Percentiles rank a stretch among this genome's conserved stretches.
Conservation (phyloP, 768 basidiomycete species). For the Podaxis sp. region DNA sequence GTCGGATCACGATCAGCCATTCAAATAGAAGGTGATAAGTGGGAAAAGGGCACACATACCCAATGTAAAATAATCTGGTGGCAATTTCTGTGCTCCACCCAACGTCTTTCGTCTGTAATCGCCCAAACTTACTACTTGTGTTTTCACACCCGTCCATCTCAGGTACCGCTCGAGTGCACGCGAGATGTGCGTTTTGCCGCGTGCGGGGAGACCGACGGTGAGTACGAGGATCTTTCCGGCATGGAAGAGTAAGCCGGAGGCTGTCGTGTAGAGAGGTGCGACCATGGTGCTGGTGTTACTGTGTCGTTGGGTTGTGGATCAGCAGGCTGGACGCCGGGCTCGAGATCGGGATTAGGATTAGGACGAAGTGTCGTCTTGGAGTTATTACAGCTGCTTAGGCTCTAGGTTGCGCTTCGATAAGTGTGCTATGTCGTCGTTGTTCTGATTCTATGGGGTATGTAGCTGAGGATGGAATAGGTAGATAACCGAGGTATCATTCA, state of each 20-base stretch:
- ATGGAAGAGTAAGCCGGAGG: conserved; percentile 81
- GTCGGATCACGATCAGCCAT: background rate
- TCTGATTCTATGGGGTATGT: background rate
- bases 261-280: conserved; percentile 95
- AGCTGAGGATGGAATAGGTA: background rate
- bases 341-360: background rate
- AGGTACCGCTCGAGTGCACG: conserved; percentile 96
- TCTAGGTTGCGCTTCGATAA: background rate
- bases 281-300: conserved; percentile 59
- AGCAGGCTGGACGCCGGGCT: background rate
- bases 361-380: background rate
- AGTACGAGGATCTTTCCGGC: conserved; percentile 95
- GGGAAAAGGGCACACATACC: conserved; percentile 40
- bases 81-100: conserved; percentile 85
- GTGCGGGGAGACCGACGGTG: conserved; percentile 90
- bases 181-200: conserved; percentile 96
- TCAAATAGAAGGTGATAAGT: background rate
- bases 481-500: background rate
- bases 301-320: background rate
- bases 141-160: conserved; percentile 97
- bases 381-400: background rate
- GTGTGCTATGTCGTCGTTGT: background rate
- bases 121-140: conserved; percentile 90
- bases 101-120: conserved; percentile 91
- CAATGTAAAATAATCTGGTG: conserved; percentile 88